Evolutionary conservation across 306 rosid genomes (phyloP).

Genomic region (Cicer arietinum): DNA sequence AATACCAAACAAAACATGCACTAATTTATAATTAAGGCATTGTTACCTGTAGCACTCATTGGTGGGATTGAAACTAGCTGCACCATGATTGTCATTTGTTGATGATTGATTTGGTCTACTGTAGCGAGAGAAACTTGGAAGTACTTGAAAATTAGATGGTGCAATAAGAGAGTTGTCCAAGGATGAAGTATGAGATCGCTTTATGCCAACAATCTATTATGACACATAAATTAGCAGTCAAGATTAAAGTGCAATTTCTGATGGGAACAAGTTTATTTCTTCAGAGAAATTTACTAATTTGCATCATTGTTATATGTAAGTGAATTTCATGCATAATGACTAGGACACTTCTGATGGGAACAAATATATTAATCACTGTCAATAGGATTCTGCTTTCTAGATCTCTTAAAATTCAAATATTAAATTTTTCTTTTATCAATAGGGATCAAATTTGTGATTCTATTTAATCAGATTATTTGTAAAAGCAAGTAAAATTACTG

Average conservation of each 20-base stretch:
- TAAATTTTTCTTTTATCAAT: neutral
- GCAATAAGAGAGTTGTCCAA: constrained; percentile 47
- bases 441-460: neutral
- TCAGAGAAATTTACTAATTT: neutral
- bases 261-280: neutral
- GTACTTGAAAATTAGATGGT: constrained; percentile 43
- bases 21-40: neutral
- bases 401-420: constrained; percentile 5
- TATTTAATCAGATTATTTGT: no score
- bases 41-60: constrained; percentile 52
- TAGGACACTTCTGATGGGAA: neutral
- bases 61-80: constrained; percentile 27
- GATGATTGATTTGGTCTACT: constrained; percentile 43
- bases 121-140: constrained; percentile 43
- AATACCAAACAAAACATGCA: no score
- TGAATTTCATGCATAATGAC: neutral
- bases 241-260: neutral
- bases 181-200: constrained; percentile 43
- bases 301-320: constrained; percentile 15
- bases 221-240: neutral
- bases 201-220: constrained; percentile 49
- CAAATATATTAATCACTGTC: neutral
- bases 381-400: constrained; percentile 12
- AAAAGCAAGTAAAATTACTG: neutral
- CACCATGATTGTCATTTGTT: constrained; percentile 36